Conservation (phyloP, 352 stramenopile species). For the Pythium scleroteichum region DNA sequence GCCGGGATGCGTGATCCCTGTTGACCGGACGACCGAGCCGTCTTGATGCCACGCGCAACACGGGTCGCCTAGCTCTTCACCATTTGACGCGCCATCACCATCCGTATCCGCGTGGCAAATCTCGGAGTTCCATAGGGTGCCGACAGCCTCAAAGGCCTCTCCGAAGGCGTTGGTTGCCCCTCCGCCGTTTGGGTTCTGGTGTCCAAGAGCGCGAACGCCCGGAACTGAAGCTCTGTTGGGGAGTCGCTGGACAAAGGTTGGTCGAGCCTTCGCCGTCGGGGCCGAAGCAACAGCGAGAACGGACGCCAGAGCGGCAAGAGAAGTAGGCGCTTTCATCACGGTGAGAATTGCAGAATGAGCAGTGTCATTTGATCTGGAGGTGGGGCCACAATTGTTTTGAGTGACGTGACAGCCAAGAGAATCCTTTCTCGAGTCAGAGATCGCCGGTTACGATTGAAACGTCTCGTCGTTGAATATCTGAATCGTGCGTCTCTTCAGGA, state of each 20-base stretch:
- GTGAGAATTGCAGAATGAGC: constrained; percentile 17
- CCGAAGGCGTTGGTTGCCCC: constrained; percentile 67
- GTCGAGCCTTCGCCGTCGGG: constrained; percentile 14
- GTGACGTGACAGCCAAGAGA: neutral
- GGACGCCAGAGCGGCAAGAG: neutral
- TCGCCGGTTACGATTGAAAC: constrained; percentile 17
- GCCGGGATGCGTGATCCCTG: constrained; percentile 32
- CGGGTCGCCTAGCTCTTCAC: constrained; percentile 87
- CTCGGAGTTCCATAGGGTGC: constrained; percentile 47
- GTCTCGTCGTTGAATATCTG: neutral
- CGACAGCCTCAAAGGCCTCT: constrained; percentile 42
- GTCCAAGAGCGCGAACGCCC: constrained; percentile 58
- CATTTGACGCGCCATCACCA: constrained; percentile 84
- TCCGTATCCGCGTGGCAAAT: constrained; percentile 74
- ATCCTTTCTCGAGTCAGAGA: constrained; percentile 4
- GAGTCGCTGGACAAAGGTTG: constrained; percentile 54
- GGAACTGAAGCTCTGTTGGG: constrained; percentile 54
- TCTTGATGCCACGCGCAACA: constrained; percentile 67
- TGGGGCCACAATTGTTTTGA: neutral
- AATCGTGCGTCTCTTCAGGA: constrained; percentile 21
- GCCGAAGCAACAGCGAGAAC: neutral
- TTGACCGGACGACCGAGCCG: neutral
- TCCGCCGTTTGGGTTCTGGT: constrained; percentile 46
- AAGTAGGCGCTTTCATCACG: neutral
- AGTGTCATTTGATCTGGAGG: neutral